A percentile compares a stretch with the other conserved stretches of the same genome.
Evolutionary conservation across 2,329 filamentous ascomycete genomes (phyloP).

Genomic region (Beauveria brongniartii): DNA sequence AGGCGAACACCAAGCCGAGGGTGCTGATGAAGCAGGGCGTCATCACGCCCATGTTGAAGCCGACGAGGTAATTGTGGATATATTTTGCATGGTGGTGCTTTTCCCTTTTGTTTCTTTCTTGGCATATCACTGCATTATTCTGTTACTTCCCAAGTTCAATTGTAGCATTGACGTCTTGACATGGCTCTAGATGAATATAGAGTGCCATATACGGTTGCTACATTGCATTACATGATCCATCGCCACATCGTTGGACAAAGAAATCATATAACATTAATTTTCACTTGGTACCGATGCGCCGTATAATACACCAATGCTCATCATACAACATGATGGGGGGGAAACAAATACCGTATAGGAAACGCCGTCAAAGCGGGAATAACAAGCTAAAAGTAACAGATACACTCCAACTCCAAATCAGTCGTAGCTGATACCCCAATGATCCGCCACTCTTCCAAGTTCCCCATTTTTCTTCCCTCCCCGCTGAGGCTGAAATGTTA

Average conservation of each 20-base stretch:
- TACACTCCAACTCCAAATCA: not conserved
- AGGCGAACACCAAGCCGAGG: constrained; percentile 80
- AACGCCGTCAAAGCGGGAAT: not conserved
- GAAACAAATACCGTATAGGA: not conserved
- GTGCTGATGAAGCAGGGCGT: constrained; percentile 86
- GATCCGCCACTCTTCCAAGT: not conserved
- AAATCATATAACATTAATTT: not conserved
- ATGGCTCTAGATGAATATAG: not conserved
- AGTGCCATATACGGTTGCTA: not conserved
- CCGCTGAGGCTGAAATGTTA: not conserved
- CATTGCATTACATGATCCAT: not conserved
- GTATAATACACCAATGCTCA: not conserved
- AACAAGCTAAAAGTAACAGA: not conserved
- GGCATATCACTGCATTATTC: not conserved
- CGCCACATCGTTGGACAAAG: too few species aligned
- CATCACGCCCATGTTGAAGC: constrained; percentile 80
- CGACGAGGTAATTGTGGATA: constrained; percentile 32
- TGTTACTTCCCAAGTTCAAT: not conserved
- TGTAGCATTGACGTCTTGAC: not conserved
- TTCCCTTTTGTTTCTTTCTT: not conserved
- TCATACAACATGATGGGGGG: not conserved
- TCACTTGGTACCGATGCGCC: not conserved
- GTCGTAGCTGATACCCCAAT: not conserved
- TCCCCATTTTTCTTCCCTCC: not conserved
- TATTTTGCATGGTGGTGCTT: not conserved